Conservation (phyloP, 164 flowering plant species). For the Macadamia tetraphylla region DNA sequence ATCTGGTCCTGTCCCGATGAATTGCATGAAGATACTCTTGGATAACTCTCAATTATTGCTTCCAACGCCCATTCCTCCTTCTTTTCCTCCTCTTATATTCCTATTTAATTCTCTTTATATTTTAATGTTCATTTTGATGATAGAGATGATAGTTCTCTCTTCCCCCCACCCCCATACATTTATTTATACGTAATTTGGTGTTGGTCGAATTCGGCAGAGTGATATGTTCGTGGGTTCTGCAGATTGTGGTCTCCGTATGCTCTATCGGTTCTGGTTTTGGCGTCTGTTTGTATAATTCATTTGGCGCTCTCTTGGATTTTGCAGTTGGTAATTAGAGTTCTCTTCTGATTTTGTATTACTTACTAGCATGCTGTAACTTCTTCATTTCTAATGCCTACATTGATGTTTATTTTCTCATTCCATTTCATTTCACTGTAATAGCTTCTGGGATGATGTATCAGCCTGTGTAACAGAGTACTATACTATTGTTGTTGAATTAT, state of each 20-base stretch:
- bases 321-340: neutral
- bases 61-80: slow-evolving; percentile 10
- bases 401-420: too few relatives aligned
- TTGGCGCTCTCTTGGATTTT: neutral
- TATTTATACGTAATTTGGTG: slow-evolving; percentile 8
- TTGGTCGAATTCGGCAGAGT: neutral
- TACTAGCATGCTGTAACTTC: too few relatives aligned
- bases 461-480: too few relatives aligned
- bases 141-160: neutral
- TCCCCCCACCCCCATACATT: too few relatives aligned
- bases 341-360: neutral
- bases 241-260: slow-evolving; percentile 5
- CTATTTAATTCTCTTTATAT: neutral
- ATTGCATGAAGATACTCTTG: neutral
- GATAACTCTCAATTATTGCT: slow-evolving; percentile 7
- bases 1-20: slow-evolving; percentile 12
- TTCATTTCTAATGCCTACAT: too few relatives aligned
- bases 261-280: neutral
- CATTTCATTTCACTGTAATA: too few relatives aligned
- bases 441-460: too few relatives aligned
- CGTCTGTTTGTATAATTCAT: slow-evolving; percentile 11
- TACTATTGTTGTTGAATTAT: too few relatives aligned
- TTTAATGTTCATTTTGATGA: neutral
- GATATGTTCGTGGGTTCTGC: slow-evolving; percentile 17
- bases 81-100: neutral